phyloP scores from a whole-genome alignment of 2,329 filamentous ascomycete genomes.

The Trichophyton rubrum region DNA sequence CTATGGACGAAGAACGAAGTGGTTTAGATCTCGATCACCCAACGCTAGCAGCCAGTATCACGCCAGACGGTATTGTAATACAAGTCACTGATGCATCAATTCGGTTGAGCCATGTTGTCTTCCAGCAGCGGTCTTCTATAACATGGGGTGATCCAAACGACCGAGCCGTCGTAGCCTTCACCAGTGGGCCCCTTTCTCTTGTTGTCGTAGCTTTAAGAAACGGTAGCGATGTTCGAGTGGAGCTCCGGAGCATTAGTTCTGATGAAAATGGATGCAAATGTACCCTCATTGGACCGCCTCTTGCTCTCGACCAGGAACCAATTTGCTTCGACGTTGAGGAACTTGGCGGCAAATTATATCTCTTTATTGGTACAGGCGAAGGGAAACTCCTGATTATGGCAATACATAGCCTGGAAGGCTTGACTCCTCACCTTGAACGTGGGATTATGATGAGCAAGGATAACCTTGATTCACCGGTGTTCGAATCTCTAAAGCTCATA shows the following conservation, averaged over 20 bases:
- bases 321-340: constrained; percentile 24
- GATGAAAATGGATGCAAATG: constrained; percentile 15
- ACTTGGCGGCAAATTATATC: constrained; percentile 18
- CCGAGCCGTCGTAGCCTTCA: constrained; percentile 21
- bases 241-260: constrained; percentile 17
- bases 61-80: constrained; percentile 25
- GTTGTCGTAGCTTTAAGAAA: constrained; percentile 21
- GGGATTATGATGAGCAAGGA: constrained; percentile 14
- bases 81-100: constrained; percentile 33
- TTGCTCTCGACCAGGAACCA: constrained; percentile 24
- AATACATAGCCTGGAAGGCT: constrained; percentile 18
- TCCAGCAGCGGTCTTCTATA: constrained; percentile 16
- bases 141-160: constrained; percentile 16
- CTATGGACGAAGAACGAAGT: constrained; percentile 27
- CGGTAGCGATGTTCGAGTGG: constrained; percentile 19
- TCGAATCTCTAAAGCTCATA: constrained; percentile 25
- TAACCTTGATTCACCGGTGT: constrained; percentile 23
- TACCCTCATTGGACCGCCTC: constrained; percentile 15
- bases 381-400: constrained; percentile 22
- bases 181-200: constrained; percentile 20
- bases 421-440: constrained; percentile 14
- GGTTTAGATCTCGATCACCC: constrained; percentile 31
- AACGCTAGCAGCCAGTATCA: constrained; percentile 34
- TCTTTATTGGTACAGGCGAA: constrained; percentile 31
- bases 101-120: constrained; percentile 19